phyloP scores from a whole-genome alignment of 345 rosid species.

The Xanthoceras sorbifolium region DNA sequence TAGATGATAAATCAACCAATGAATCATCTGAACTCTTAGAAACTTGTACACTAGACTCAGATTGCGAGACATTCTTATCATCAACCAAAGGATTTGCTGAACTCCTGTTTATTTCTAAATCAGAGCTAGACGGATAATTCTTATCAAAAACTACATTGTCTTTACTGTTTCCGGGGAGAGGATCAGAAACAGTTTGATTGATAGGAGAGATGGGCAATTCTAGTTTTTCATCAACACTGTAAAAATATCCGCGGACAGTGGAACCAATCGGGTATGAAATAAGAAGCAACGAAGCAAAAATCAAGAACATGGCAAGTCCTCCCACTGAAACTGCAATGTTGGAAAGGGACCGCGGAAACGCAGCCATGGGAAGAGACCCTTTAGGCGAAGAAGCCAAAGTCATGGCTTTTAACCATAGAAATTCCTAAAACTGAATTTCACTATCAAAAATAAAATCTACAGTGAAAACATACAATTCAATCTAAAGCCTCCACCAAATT shows the following conservation, averaged over 20 bases:
- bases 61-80: conserved; percentile 11
- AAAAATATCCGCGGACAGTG: conserved; percentile 56
- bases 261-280: conserved; percentile 62
- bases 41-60: conserved; percentile 21
- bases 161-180: background rate
- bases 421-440: background rate
- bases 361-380: conserved; percentile 36
- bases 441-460: background rate
- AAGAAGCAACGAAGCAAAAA: conserved; percentile 66
- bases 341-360: conserved; percentile 59
- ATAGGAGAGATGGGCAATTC: conserved; percentile 27
- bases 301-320: conserved; percentile 63
- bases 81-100: conserved; percentile 19
- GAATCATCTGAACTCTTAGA: conserved; percentile 18
- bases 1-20: background rate
- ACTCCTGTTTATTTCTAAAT: conserved; percentile 10
- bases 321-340: conserved; percentile 57
- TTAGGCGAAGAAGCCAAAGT: conserved; percentile 58
- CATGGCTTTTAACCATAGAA: conserved; percentile 38
- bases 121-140: conserved; percentile 31
- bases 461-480: background rate
- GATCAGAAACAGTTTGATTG: conserved; percentile 22
- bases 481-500: background rate
- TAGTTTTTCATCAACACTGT: conserved; percentile 47
- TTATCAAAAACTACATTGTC: conserved; percentile 22